phyloP scores from a whole-genome alignment of 2,329 filamentous ascomycete species.

The Microdochium trichocladiopsis region DNA sequence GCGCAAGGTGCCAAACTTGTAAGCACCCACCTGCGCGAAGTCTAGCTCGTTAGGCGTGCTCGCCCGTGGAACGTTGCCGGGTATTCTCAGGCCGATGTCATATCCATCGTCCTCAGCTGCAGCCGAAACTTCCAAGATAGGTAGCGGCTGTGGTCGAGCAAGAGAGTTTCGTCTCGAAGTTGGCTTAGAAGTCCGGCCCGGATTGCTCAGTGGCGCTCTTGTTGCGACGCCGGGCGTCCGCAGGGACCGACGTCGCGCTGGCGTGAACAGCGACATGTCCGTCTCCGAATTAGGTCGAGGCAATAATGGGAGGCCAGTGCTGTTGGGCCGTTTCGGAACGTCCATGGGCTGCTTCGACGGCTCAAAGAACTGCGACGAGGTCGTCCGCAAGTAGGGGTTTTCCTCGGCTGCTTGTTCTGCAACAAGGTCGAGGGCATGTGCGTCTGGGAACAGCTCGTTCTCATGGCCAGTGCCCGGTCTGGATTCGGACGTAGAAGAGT shows the following conservation, averaged over 20 bases:
- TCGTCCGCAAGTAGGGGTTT: background rate
- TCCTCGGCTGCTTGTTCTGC: background rate
- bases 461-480: background rate
- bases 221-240: background rate
- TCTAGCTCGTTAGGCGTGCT: slow-evolving; percentile 45
- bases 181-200: background rate
- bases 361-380: background rate
- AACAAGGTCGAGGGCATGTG: background rate
- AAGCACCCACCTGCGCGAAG: slow-evolving; percentile 55
- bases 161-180: background rate
- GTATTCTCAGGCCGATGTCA: slow-evolving; percentile 14
- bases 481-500: background rate
- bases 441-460: background rate
- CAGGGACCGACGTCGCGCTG: background rate
- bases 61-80: slow-evolving; percentile 24
- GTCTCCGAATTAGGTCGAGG: background rate
- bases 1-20: slow-evolving; percentile 54
- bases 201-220: background rate
- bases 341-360: background rate
- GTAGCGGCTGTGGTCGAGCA: background rate
- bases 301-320: background rate
- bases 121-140: background rate
- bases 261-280: background rate
- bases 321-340: background rate
- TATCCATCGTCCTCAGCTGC: slow-evolving; percentile 4